Evolutionary conservation across 768 basidiomycete species (phyloP).

Genomic region (Suillus bovinus): DNA sequence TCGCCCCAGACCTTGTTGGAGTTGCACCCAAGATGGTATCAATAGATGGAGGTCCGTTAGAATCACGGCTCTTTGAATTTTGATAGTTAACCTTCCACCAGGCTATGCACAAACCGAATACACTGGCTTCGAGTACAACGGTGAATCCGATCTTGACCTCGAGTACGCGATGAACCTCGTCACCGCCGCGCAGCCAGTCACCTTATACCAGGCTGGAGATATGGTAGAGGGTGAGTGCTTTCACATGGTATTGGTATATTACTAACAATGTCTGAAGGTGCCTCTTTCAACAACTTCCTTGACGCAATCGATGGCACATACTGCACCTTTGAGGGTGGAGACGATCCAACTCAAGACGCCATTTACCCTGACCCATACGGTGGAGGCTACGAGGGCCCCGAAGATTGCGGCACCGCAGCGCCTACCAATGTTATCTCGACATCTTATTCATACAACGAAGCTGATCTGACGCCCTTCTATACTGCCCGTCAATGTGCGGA

Average conservation of each 20-base stretch:
- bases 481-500: constrained; percentile 44
- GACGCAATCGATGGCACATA: constrained; percentile 37
- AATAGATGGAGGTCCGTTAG: constrained; percentile 1
- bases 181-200: constrained; percentile 38
- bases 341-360: constrained; percentile 30
- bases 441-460: constrained; percentile 42
- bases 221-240: constrained; percentile 35
- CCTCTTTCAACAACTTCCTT: constrained; percentile 37
- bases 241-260: neutral
- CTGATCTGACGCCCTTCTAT: constrained; percentile 35
- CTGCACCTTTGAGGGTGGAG: constrained; percentile 38
- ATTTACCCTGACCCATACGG: constrained; percentile 25
- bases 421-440: constrained; percentile 43
- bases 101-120: constrained; percentile 45
- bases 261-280: constrained; percentile 11
- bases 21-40: constrained; percentile 36
- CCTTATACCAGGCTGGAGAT: constrained; percentile 47
- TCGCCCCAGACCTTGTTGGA: constrained; percentile 41
- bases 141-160: constrained; percentile 58
- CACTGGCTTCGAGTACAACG: constrained; percentile 45
- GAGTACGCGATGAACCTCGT: constrained; percentile 53
- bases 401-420: constrained; percentile 37
- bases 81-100: constrained; percentile 16
- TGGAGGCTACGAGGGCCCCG: constrained; percentile 30
- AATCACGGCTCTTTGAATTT: constrained; percentile 1